A percentile compares a stretch with the other conserved stretches of the same genome.
phyloP scores from a whole-genome alignment of 805 yeast genomes.

The Zygotorulaspora florentina region DNA sequence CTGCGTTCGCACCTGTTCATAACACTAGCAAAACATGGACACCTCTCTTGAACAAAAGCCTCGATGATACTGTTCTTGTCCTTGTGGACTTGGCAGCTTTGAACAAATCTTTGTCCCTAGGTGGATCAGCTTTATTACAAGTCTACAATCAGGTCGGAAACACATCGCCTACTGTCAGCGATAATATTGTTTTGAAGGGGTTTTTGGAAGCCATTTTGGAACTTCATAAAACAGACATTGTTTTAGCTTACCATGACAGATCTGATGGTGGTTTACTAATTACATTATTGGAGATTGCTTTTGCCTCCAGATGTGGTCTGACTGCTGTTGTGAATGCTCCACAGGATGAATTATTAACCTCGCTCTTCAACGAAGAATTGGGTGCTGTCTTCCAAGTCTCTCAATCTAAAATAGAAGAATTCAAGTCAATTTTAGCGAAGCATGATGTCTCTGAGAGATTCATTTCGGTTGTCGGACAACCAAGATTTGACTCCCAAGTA shows the following conservation, averaged over 20 bases:
- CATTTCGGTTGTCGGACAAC: slow-evolving; percentile 66
- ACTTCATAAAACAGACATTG: slow-evolving; percentile 65
- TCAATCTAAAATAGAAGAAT: slow-evolving; percentile 47
- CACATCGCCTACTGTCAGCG: slow-evolving; percentile 77
- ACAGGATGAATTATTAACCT: slow-evolving; percentile 43
- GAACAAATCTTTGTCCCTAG: slow-evolving; percentile 54
- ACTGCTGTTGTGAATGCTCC: slow-evolving; percentile 45
- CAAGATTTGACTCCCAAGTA: slow-evolving; percentile 49
- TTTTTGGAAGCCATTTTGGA: slow-evolving; percentile 65
- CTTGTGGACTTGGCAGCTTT: slow-evolving; percentile 72
- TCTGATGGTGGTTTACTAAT: slow-evolving; percentile 94
- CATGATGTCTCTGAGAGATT: slow-evolving; percentile 54
- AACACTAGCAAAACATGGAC: slow-evolving; percentile 94
- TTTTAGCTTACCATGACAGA: slow-evolving; percentile 89
- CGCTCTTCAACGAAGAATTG: slow-evolving; percentile 85
- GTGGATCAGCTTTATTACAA: slow-evolving; percentile 94
- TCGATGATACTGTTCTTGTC: slow-evolving; percentile 59
- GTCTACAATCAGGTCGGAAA: slow-evolving; percentile 86
- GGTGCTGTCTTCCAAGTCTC: slow-evolving; percentile 93
- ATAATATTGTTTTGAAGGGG: slow-evolving; percentile 55
- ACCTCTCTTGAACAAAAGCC: slow-evolving; percentile 59
- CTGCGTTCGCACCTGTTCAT: slow-evolving; percentile 85
- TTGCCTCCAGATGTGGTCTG: slow-evolving; percentile 88
- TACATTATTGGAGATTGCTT: slow-evolving; percentile 90
- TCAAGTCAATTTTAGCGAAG: slow-evolving; percentile 50